A percentile compares a stretch with the other conserved stretches of the same genome.
phyloP scores from a whole-genome alignment of 2,329 filamentous ascomycete species.

The Calonectria naviculata region DNA sequence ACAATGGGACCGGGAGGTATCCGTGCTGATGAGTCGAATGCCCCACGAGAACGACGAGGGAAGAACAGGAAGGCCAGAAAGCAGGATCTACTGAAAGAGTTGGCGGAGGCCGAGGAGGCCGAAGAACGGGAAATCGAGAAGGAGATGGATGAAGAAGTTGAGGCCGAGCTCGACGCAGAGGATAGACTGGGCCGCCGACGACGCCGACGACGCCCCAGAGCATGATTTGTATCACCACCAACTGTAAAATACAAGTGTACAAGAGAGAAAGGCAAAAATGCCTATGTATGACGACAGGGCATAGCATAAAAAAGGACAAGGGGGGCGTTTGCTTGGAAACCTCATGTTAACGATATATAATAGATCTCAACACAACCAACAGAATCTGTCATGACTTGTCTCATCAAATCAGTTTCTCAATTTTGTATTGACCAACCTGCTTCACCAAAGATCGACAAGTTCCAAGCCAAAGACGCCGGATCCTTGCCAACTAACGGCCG shows the following conservation, averaged over 20 bases:
- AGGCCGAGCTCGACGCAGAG: constrained; percentile 38
- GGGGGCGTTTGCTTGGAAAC: constrained; percentile 23
- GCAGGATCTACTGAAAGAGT: constrained; percentile 53
- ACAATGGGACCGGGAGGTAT: constrained; percentile 49
- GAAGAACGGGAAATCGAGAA: constrained; percentile 44
- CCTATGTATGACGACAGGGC: neutral
- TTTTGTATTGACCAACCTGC: too few relatives aligned
- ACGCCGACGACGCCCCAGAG: constrained; percentile 8
- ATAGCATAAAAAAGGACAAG: constrained; percentile 2
- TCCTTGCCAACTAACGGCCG: neutral
- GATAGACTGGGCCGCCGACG: constrained; percentile 17
- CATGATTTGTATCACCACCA: constrained; percentile 22
- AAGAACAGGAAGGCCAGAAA: constrained; percentile 54
- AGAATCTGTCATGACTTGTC: neutral
- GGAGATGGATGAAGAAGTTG: constrained; percentile 47
- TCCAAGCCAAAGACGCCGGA: neutral
- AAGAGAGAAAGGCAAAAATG: constrained; percentile 24
- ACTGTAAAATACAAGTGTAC: constrained; percentile 34
- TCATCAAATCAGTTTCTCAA: neutral
- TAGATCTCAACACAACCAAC: constrained; percentile 31
- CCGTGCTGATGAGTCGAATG: constrained; percentile 51
- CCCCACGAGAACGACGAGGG: constrained; percentile 49
- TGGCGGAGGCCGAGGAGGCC: constrained; percentile 48
- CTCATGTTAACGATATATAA: constrained; percentile 21
- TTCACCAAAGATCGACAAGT: neutral